Percentiles rank a stretch among this genome's conserved stretches.
Conservation (phyloP, 1,284 basidiomycete genomes). For the Leucoagaricus sp. region DNA sequence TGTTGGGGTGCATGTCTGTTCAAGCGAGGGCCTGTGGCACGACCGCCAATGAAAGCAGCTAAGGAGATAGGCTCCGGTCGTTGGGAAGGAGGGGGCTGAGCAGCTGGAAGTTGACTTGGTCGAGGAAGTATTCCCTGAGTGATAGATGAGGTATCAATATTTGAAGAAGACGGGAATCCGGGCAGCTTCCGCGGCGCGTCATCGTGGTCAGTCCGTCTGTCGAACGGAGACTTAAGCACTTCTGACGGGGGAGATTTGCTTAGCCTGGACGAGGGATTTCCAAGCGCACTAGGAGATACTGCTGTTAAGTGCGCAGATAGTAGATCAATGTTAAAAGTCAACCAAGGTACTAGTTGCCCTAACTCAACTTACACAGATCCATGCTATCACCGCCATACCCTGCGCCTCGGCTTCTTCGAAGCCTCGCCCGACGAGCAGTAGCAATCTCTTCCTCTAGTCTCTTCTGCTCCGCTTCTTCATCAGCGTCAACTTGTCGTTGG, state of each 20-base stretch:
- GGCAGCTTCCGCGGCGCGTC: slow-evolving; percentile 39
- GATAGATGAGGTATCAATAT: slow-evolving; percentile 14
- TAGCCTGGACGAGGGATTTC: slow-evolving; percentile 13
- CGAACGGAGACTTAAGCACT: slow-evolving; percentile 28
- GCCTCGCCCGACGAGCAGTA: slow-evolving; percentile 66
- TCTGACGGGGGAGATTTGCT: slow-evolving; percentile 25
- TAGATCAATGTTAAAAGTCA: not conserved
- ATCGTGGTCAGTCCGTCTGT: slow-evolving; percentile 44
- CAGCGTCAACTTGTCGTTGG: slow-evolving; percentile 76
- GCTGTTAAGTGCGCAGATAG: slow-evolving; percentile 1
- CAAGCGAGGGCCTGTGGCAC: slow-evolving; percentile 67
- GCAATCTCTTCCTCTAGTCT: slow-evolving; percentile 76
- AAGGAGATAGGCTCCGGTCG: slow-evolving; percentile 59
- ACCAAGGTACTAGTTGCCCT: not conserved
- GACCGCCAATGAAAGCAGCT: slow-evolving; percentile 77
- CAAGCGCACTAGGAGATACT: slow-evolving; percentile 11
- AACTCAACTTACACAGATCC: slow-evolving; percentile 45
- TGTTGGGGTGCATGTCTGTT: slow-evolving; percentile 71
- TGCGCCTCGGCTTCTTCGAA: slow-evolving; percentile 56
- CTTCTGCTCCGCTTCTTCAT: slow-evolving; percentile 73
- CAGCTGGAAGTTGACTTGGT: slow-evolving; percentile 19
- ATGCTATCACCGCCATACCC: slow-evolving; percentile 40
- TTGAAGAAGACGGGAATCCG: not conserved
- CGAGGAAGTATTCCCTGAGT: slow-evolving; percentile 12
- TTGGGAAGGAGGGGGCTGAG: slow-evolving; percentile 31